Conservation (phyloP, 2,329 filamentous ascomycete species). For the Pseudocercospora eumusae region DNA sequence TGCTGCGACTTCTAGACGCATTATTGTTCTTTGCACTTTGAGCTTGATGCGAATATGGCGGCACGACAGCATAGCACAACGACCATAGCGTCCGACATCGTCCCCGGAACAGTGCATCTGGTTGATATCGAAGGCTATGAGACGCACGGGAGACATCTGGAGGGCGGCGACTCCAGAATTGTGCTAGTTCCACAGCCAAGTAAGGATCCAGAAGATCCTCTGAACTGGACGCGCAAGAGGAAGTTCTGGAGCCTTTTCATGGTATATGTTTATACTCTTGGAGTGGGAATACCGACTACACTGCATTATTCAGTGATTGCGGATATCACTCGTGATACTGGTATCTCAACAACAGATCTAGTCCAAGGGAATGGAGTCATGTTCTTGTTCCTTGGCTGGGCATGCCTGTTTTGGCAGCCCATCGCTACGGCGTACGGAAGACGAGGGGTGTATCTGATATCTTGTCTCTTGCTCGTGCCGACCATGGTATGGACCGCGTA, state of each 20-base stretch:
- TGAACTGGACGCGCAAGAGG: slow-evolving; percentile 29
- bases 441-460: slow-evolving; percentile 32
- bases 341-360: slow-evolving; percentile 27
- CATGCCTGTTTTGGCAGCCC: slow-evolving; percentile 51
- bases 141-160: slow-evolving; percentile 9
- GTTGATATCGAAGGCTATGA: slow-evolving; percentile 19
- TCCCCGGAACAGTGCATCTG: slow-evolving; percentile 28
- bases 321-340: slow-evolving; percentile 34
- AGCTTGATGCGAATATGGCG: neutral
- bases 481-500: slow-evolving; percentile 30
- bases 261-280: slow-evolving; percentile 37
- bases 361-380: slow-evolving; percentile 38
- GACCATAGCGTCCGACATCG: slow-evolving; percentile 11
- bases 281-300: slow-evolving; percentile 39
- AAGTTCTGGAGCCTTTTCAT: slow-evolving; percentile 26
- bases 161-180: slow-evolving; percentile 17
- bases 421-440: slow-evolving; percentile 49
- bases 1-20: neutral
- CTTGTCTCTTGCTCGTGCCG: slow-evolving; percentile 22
- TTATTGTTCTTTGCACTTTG: neutral
- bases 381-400: slow-evolving; percentile 50
- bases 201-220: slow-evolving; percentile 30
- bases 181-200: slow-evolving; percentile 31
- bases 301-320: slow-evolving; percentile 42
- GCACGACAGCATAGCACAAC: slow-evolving; percentile 1